Percentiles rank a stretch among this genome's conserved stretches.
phyloP scores from a whole-genome alignment of 139 green algal genomes.

The Eudorina sp. region DNA sequence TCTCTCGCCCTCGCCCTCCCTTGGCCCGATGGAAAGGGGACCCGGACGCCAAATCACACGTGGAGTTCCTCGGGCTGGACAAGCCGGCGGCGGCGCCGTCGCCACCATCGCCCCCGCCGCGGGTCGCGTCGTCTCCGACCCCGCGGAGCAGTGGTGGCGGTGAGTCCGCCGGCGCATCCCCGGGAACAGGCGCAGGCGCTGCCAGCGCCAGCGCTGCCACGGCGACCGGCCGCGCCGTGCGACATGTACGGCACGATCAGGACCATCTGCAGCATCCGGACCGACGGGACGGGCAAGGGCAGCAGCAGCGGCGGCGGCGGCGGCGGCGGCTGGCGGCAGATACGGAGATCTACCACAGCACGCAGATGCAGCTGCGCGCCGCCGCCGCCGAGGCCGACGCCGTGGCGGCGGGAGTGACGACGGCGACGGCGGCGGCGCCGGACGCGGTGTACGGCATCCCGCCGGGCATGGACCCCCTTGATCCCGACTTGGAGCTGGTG shows the following conservation, averaged over 20 bases:
- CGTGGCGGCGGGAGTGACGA: not conserved
- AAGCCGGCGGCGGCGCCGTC: not conserved
- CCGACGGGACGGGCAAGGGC: not conserved
- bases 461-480: not conserved
- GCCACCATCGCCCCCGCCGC: not conserved
- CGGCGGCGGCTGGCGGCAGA: not conserved
- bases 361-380: slow-evolving; percentile 7
- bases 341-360: slow-evolving; percentile 32
- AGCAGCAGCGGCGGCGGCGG: not conserved
- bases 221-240: not conserved
- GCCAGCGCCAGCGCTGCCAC: not conserved
- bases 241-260: too few species aligned
- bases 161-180: not conserved
- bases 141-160: not conserved
- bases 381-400: not conserved
- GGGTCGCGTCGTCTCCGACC: not conserved
- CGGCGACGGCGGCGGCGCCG: not conserved
- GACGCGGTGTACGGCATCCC: slow-evolving; percentile 6
- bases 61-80: not conserved
- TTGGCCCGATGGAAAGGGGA: slow-evolving; percentile 8
- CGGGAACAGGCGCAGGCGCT: too few species aligned
- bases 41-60: slow-evolving; percentile 1
- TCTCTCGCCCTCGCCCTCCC: too few species aligned
- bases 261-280: too few species aligned
- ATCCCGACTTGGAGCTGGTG: slow-evolving; percentile 59